phyloP scores from a whole-genome alignment of 345 rosid species.

The Turnera subulata region DNA sequence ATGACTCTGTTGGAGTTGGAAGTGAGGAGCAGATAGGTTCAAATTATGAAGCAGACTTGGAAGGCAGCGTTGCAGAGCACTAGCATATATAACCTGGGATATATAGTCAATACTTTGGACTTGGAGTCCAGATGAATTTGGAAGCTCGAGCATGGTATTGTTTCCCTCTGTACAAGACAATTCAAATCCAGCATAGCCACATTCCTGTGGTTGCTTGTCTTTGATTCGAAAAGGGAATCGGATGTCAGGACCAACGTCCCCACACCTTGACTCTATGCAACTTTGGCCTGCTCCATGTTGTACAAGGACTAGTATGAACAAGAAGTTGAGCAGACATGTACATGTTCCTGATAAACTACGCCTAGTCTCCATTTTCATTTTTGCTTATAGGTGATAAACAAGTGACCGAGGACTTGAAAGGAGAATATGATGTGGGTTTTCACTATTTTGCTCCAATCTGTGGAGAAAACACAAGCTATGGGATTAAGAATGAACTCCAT shows the following conservation, averaged over 20 bases:
- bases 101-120: slow-evolving; percentile 7
- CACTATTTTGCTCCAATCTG: too few relatives aligned
- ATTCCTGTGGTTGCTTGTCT: slow-evolving; percentile 2
- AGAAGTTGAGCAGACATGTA: too few relatives aligned
- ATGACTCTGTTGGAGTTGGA: not conserved
- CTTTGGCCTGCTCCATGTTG: too few relatives aligned
- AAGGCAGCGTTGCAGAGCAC: slow-evolving; percentile 1
- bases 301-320: too few relatives aligned
- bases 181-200: slow-evolving; percentile 7
- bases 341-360: too few relatives aligned
- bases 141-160: slow-evolving; percentile 4
- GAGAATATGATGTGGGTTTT: too few relatives aligned
- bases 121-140: not conserved
- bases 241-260: not conserved
- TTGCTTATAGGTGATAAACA: too few relatives aligned
- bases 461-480: too few relatives aligned
- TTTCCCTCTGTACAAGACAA: slow-evolving; percentile 6
- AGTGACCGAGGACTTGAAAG: too few relatives aligned
- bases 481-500: too few relatives aligned
- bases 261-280: slow-evolving; percentile 2
- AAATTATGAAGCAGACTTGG: not conserved
- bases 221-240: slow-evolving; percentile 15
- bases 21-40: slow-evolving; percentile 1
- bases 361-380: too few relatives aligned
- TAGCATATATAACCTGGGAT: not conserved